Evolutionary conservation across 768 basidiomycete species (phyloP).

Genomic region (Amanita rubescens): DNA sequence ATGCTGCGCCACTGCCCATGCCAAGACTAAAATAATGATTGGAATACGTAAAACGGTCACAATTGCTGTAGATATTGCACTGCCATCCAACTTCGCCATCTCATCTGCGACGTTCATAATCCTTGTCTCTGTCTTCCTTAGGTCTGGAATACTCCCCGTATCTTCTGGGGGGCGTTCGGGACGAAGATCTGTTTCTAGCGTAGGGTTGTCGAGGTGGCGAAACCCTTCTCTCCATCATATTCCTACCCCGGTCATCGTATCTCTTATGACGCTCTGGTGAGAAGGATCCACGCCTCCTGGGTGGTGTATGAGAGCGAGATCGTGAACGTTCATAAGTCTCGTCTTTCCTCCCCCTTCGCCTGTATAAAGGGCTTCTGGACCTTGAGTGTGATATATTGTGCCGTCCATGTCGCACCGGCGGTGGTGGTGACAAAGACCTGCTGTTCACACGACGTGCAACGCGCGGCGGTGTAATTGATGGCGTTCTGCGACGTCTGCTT

Average conservation of each 20-base stretch:
- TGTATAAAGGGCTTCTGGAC: neutral
- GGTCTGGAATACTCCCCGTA: neutral
- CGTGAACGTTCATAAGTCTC: conserved; percentile 6
- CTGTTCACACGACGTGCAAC: conserved; percentile 11
- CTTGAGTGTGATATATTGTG: neutral
- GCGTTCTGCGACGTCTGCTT: conserved; percentile 20
- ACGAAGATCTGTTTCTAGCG: neutral
- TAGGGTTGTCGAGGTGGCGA: neutral
- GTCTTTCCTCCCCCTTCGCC: conserved; percentile 3
- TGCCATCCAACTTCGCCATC: neutral
- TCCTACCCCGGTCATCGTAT: neutral
- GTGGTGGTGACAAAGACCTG: conserved; percentile 10
- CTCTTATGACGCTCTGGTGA: conserved; percentile 18
- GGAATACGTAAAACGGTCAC: too few relatives aligned
- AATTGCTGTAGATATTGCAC: too few relatives aligned
- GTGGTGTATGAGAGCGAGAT: conserved; percentile 10
- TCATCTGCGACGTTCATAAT: conserved; percentile 15
- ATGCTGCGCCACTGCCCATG: conserved; percentile 3
- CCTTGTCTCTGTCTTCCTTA: conserved; percentile 14
- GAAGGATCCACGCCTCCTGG: conserved; percentile 8
- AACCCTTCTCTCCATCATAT: neutral
- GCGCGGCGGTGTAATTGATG: conserved; percentile 18
- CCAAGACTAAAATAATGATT: neutral
- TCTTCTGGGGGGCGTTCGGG: neutral
- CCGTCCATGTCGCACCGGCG: conserved; percentile 17